These are phyloP conservation scores for Brassica balearica DNA, from an alignment of 441 rosid species.

Conservation along the genomic window DNA sequence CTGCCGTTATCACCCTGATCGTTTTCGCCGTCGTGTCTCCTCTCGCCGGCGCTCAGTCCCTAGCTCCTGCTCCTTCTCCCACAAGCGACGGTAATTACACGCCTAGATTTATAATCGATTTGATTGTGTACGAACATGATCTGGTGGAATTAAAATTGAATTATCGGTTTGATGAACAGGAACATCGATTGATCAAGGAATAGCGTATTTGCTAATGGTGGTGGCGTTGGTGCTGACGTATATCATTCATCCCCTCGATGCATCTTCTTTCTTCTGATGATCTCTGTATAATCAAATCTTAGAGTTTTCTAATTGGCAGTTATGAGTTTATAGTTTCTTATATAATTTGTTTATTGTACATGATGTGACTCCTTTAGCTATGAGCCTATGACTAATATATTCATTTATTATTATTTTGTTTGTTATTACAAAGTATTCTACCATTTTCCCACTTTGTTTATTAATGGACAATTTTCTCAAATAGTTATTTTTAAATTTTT, in stretches of 20 bases:
- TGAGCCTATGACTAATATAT: background rate
- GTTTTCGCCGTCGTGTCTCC: constrained; percentile 51
- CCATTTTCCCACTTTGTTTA: too few species aligned
- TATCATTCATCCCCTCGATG: constrained; percentile 74
- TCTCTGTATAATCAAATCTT: background rate
- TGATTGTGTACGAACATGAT: background rate
- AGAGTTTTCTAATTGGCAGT: background rate
- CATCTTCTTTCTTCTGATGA: constrained; percentile 55
- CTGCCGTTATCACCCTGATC: constrained; percentile 43
- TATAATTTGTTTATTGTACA: background rate
- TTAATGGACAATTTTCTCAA: too few species aligned
- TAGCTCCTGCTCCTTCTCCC: constrained; percentile 66
- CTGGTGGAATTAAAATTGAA: background rate
- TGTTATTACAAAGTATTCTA: too few species aligned
- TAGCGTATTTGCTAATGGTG: constrained; percentile 75
- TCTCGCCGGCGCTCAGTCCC: constrained; percentile 51
- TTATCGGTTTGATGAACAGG: constrained; percentile 50
- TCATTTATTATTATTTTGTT: background rate
- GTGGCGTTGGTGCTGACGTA: constrained; percentile 75
- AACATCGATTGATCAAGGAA: constrained; percentile 80
- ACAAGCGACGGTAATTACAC: constrained; percentile 61
- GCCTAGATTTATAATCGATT: background rate
- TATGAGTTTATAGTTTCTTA: background rate
- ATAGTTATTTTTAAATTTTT: too few species aligned
- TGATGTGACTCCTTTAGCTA: background rate